phyloP scores from a whole-genome alignment of 805 yeast species.

The Zygotorulaspora danielsina region DNA sequence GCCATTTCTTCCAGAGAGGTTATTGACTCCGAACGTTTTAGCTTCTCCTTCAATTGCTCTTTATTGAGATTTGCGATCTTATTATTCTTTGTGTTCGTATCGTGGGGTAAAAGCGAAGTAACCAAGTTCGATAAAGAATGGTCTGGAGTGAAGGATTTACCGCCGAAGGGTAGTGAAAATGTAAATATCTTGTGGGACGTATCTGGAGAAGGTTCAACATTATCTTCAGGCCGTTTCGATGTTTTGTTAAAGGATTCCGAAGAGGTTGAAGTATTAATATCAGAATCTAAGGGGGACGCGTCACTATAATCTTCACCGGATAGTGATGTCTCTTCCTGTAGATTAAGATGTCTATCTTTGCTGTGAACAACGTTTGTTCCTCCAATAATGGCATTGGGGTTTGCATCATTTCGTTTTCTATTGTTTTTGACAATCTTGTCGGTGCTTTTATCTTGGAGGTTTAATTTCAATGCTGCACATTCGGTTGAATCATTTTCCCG shows the following conservation, averaged over 20 bases:
- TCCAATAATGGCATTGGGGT: conserved; percentile 11
- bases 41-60: conserved; percentile 29
- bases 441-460: too few species aligned
- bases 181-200: conserved; percentile 35
- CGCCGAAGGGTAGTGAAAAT: conserved; percentile 40
- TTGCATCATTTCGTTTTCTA: not conserved
- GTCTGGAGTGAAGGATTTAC: conserved; percentile 24
- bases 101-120: conserved; percentile 18
- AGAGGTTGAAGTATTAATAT: not conserved
- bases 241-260: conserved; percentile 11
- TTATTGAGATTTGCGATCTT: not conserved
- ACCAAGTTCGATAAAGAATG: conserved; percentile 12
- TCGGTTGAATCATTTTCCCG: too few species aligned
- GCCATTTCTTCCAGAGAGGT: conserved; percentile 61
- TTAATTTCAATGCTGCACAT: too few species aligned
- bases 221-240: not conserved
- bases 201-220: not conserved
- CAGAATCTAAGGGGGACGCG: conserved; percentile 2
- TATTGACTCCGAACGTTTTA: conserved; percentile 52
- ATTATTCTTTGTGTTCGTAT: conserved; percentile 3
- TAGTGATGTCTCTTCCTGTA: not conserved
- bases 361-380: conserved; percentile 8
- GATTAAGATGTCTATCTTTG: not conserved
- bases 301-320: conserved; percentile 1
- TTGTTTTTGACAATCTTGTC: too few species aligned